Conservation (phyloP, 2,329 filamentous ascomycete genomes). For the Phaeosphaeriaceae sp. region DNA sequence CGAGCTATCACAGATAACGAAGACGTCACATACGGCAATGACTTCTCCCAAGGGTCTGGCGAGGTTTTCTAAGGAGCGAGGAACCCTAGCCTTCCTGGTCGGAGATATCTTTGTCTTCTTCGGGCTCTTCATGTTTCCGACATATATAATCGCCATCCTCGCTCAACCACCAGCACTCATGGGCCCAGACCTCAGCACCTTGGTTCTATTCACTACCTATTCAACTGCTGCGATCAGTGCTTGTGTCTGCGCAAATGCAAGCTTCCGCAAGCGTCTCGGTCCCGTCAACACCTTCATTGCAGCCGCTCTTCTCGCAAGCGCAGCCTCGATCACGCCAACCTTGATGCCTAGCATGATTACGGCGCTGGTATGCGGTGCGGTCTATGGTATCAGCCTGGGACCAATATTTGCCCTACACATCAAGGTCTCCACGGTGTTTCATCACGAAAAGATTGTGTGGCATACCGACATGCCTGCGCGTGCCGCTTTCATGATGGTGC, state of each 20-base stretch:
- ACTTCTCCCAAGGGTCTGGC: not conserved
- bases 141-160: conserved; percentile 15
- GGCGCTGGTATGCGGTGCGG: not conserved
- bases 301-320: conserved; percentile 4
- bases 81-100: conserved; percentile 7
- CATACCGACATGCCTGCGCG: conserved; percentile 7
- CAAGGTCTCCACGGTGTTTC: conserved; percentile 3
- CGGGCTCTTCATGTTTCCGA: conserved; percentile 19
- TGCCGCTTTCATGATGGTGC: conserved; percentile 8
- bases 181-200: conserved; percentile 7
- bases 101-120: conserved; percentile 14
- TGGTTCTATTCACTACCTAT: conserved; percentile 10
- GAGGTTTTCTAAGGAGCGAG: conserved; percentile 3
- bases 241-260: not conserved
- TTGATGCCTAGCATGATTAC: conserved; percentile 4
- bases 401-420: conserved; percentile 9
- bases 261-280: conserved; percentile 1
- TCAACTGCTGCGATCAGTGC: conserved; percentile 12
- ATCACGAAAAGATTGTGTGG: conserved; percentile 1
- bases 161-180: conserved; percentile 6
- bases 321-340: not conserved
- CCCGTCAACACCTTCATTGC: conserved; percentile 9
- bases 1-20: not conserved
- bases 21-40: not conserved
- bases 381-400: conserved; percentile 17